Percentiles rank a stretch among this genome's conserved stretches.
Conservation (phyloP, 2,329 filamentous ascomycete species). For the Hysterium pulicare region DNA sequence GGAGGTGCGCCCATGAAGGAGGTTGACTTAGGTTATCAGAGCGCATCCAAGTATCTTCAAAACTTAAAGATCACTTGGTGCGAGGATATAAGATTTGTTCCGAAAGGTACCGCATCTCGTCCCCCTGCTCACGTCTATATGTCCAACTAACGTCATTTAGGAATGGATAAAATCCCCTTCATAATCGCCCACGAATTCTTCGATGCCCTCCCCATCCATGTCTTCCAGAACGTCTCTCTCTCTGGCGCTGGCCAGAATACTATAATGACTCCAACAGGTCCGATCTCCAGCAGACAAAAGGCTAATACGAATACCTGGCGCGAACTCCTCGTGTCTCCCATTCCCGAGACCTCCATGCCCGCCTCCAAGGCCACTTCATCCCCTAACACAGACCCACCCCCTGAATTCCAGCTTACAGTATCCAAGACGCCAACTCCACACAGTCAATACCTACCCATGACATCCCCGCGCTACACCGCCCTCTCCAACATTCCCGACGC, state of each 20-base stretch:
- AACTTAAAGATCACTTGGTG: constrained; percentile 79
- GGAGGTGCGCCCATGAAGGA: constrained; percentile 63
- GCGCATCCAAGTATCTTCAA: constrained; percentile 69
- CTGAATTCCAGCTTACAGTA: constrained; percentile 85
- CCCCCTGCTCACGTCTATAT: constrained; percentile 9
- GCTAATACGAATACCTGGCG: constrained; percentile 39
- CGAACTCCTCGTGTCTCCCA: constrained; percentile 43
- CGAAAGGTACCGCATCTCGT: constrained; percentile 55
- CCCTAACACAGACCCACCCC: constrained; percentile 40
- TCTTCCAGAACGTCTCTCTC: constrained; percentile 73
- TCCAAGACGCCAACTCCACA: constrained; percentile 75
- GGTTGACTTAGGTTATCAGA: constrained; percentile 69
- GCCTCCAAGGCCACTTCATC: constrained; percentile 48
- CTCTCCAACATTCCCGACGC: constrained; percentile 66
- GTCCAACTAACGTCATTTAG: constrained; percentile 39
- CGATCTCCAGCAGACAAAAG: constrained; percentile 36
- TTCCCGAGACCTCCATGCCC: constrained; percentile 48
- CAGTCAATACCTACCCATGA: constrained; percentile 78
- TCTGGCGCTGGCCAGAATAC: constrained; percentile 36
- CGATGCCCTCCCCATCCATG: constrained; percentile 92
- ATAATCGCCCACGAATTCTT: constrained; percentile 99
- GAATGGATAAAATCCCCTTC: constrained; percentile 72
- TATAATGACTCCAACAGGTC: constrained; percentile 49
- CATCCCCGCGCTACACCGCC: constrained; percentile 72
- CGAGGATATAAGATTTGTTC: constrained; percentile 81